phyloP scores from a whole-genome alignment of 306 rosid genomes.

The Gleditsia sinensis region DNA sequence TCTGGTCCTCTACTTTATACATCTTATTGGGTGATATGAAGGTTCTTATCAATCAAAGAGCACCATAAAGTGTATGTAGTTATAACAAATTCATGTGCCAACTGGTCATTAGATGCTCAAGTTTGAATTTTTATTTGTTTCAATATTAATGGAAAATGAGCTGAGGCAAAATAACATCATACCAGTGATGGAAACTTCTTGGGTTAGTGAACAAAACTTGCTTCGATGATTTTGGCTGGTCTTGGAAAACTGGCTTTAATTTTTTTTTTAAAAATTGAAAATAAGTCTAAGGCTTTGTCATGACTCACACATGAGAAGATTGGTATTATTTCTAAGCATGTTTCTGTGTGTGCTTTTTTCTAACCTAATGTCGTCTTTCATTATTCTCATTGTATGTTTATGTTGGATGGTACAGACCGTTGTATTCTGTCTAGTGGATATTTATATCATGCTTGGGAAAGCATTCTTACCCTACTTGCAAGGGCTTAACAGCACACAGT shows the following conservation, averaged over 20 bases:
- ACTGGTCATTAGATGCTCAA: slow-evolving; percentile 17
- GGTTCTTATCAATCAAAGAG: not conserved
- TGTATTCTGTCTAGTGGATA: slow-evolving; percentile 84
- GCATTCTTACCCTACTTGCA: slow-evolving; percentile 76
- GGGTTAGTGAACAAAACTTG: not conserved
- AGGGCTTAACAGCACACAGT: slow-evolving; percentile 78
- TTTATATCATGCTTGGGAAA: slow-evolving; percentile 86
- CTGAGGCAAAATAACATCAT: not conserved
- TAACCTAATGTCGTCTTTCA: slow-evolving; percentile 6
- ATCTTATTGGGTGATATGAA: slow-evolving; percentile 28
- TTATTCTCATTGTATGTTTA: slow-evolving; percentile 8
- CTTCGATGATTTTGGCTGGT: not conserved
- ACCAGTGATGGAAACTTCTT: slow-evolving; percentile 1
- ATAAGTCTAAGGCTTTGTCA: not conserved
- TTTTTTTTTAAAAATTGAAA: not conserved
- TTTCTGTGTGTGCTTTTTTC: not conserved
- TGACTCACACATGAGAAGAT: slow-evolving; percentile 2
- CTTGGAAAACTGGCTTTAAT: not conserved
- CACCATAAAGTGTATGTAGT: slow-evolving; percentile 15
- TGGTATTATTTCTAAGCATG: slow-evolving; percentile 10
- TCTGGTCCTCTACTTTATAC: not conserved
- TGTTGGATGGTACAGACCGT: slow-evolving; percentile 65
- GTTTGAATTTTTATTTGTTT: slow-evolving; percentile 5
- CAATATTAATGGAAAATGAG: not conserved
- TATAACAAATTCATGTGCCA: slow-evolving; percentile 10